Evolutionary conservation across 495 filamentous ascomycete species (phyloP), one percentile per base, ranked within the genome.

Genomic region (Tuber microsphaerosporum): DNA sequence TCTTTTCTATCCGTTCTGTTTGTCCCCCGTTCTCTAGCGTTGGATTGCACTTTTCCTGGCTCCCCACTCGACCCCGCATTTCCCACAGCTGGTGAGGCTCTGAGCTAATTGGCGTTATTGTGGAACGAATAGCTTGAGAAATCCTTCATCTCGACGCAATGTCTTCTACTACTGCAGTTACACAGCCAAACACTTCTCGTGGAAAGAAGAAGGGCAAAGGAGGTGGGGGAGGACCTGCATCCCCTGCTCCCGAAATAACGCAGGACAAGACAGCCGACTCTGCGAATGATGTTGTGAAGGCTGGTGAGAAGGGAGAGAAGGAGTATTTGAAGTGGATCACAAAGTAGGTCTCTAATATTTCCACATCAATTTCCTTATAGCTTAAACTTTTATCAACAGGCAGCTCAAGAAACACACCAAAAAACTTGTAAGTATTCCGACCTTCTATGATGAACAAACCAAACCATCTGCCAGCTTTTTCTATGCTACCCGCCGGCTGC

Each of bases 301-400:
- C 77, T 42, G 45, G 42, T 8, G 78, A 73, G 56, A 79, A 73
- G 42, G 48, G 48, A 3, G 79, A 83, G 74, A 82, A 77, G 7
- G 81, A 83, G 69, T 76, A 81, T 41, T 69, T 82, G 37, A 83
- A 83, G 69, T 81, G 82, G 61, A 72, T 83, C 26, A 75, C 75
- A 17, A 83, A 74, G 81, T 82, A 76, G 74, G 78, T 73, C 56
- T 65, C 26, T 7, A 19, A 61, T 72, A n/a, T 70, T 45, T 48
- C 31, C 22, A 8, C 70, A 34, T 31, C 17, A 56, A 22, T 17
- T 41, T 34, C 72, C 45, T 61, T 42, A 31, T 75, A 20, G 17
- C 26, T n/a, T 45, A 16, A n/a, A 56, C 46, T 79, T 56, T 26
- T 42, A 48, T 31, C 34, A 44, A 79, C 46, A 83, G 81, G 79